Evolutionary conservation across 2,329 filamentous ascomycete genomes (phyloP), one percentile per base, ranked within the genome.

Genomic region (Bipolaris cookei): DNA sequence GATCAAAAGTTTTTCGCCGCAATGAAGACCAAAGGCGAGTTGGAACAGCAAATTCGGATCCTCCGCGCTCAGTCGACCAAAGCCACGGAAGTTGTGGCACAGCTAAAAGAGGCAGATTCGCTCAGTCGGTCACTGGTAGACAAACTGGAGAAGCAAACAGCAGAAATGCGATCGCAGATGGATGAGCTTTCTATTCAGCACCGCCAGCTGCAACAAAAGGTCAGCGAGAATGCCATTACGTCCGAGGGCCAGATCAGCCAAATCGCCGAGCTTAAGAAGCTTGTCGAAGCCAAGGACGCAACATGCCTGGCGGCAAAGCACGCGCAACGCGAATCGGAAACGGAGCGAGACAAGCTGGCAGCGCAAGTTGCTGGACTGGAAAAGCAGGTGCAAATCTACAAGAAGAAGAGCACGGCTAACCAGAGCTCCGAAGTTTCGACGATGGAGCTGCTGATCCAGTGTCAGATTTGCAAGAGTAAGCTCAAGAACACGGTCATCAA

Each of bases 1-100:
- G 95, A 99, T 71, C 94, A 98, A 72, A 98, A 98, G 77, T 99
- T 96, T 74, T 98, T 98, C 76, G 91, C 91, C 1, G 92, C 93
- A 7, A 92, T 96, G 83, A 97, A 97, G 74, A 90, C 93, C 66
- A 96, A 94, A 71, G 94, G 98, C 70, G 88, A 90, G 42, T 85
- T 92, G 48, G 89, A 92, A 56, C 83, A 86, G 56, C 94, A 98
- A 77, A 88, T 96, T 44, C 85, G 90, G 65, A 85, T 88, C 3
- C 80, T 97, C 56, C 88, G 92, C 59, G 83, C 87, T 60, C 93
- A 98, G 75, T 96, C 94, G 71, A 84, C 86, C 45, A 96, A 96
- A 78, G 96, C 91, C 55, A 92, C 92, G 0, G 95, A 98, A 73
- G 96, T 98, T 58, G 93, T 99, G 39, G 85, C 92, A 0, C 91